Conservation (phyloP, 2,329 filamentous ascomycete genomes). For the Trematosphaeria pertusa region DNA sequence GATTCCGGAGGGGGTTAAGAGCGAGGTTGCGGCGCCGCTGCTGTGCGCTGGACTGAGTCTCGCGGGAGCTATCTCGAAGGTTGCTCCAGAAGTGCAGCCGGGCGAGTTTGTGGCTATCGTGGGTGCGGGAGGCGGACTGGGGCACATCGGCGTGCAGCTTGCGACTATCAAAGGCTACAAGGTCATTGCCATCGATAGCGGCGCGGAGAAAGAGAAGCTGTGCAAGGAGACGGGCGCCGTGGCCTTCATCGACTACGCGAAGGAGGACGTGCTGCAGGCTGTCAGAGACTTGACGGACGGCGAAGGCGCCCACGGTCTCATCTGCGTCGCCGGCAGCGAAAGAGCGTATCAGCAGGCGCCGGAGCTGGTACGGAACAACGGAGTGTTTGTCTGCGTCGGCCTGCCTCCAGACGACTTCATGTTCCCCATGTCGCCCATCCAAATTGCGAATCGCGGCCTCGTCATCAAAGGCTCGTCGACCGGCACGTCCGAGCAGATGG, state of each 20-base stretch:
- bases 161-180: conserved; percentile 82
- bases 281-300: conserved; percentile 51
- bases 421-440: conserved; percentile 55
- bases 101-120: conserved; percentile 83
- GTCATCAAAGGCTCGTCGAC: conserved; percentile 57
- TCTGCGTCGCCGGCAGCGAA: conserved; percentile 56
- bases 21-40: conserved; percentile 45
- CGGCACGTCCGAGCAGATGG: conserved; percentile 54
- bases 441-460: conserved; percentile 55
- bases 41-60: conserved; percentile 59
- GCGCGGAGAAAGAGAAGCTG: conserved; percentile 77
- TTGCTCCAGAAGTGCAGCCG: conserved; percentile 73
- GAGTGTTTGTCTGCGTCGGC: conserved; percentile 57
- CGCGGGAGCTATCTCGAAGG: conserved; percentile 85
- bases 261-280: conserved; percentile 50
- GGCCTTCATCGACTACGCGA: conserved; percentile 80
- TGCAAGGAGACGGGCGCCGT: conserved; percentile 73
- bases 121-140: conserved; percentile 83
- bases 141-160: conserved; percentile 82
- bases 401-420: conserved; percentile 53
- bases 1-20: conserved; percentile 46
- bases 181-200: conserved; percentile 82
- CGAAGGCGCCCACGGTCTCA: conserved; percentile 55
- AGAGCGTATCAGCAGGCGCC: conserved; percentile 54
- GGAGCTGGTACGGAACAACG: conserved; percentile 53